Conservation (phyloP, 305 asterid species). For the Fraxinus dipetala region DNA sequence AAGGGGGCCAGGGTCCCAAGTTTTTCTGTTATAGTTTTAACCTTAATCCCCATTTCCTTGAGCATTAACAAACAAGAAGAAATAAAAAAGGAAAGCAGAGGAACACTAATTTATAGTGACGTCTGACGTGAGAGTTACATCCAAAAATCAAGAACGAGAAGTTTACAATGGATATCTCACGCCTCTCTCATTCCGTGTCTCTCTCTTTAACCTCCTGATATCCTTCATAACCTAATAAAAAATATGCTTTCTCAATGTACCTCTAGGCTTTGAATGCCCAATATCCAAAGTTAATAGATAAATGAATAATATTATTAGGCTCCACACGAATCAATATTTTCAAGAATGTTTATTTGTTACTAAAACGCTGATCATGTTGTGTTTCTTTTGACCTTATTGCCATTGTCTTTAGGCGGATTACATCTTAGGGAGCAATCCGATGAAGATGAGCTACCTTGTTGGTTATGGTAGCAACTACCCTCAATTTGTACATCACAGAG, state of each 20-base stretch:
- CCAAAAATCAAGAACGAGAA: background rate
- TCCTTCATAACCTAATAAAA: background rate
- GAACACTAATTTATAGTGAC: background rate
- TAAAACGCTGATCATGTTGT: background rate
- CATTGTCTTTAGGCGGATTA: slow-evolving; percentile 43
- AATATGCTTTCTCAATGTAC: background rate
- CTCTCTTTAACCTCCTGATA: background rate
- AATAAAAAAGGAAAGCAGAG: background rate
- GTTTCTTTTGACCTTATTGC: background rate
- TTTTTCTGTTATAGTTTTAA: background rate
- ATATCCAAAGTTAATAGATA: background rate
- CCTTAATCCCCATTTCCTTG: background rate
- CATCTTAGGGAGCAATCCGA: slow-evolving; percentile 48
- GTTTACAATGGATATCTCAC: background rate
- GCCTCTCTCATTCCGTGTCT: background rate
- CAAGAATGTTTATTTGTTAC: background rate
- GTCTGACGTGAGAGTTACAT: background rate
- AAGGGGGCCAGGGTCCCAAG: background rate
- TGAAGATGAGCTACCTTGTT: slow-evolving; percentile 56
- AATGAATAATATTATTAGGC: background rate
- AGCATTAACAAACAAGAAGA: background rate
- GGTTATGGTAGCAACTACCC: slow-evolving; percentile 61
- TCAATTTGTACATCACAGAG: slow-evolving; percentile 57
- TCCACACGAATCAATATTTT: background rate
- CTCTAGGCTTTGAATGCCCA: background rate